Evolutionary conservation across 768 basidiomycete species (phyloP), one percentile per base, ranked within the genome.

Genomic region (Lactarius sanguifluus): DNA sequence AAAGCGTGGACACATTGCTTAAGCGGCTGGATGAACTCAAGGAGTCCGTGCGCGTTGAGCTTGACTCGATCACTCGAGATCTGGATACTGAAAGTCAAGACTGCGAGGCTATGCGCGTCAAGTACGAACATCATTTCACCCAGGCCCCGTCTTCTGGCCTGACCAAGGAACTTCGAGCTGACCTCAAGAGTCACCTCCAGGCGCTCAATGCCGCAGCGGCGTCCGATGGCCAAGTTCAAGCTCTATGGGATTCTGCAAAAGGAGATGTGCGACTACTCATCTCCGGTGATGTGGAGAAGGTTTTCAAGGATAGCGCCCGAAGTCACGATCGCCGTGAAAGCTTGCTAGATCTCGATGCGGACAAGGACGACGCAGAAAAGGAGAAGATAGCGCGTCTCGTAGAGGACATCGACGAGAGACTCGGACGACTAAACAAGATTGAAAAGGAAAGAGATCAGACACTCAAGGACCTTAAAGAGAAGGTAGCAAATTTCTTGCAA

Each of bases 391-490:
- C 80, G 8, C 81, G 81, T 54, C 82, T 84, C 63, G 89, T 95
- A 0, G 79, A 80, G 2, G 89, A 90, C 72, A 89, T 94, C 65
- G 91, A 92, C 69, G 90, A 96, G 65, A 79, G 87, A 58, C 75
- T 98, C 18, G 88, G 86, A 32, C 81, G 88, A 72, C 74, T 98
- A 58, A 88, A 85, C 76, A 91, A 94, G 79, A 89, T 99, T 67
- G 83, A 88, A 55, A 85, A 86, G 64, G 96, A 98, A 78, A 80
- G 96, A 58, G 85, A 84, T 13, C 91, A 96, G 71, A 88, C 94
- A 0, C 77, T 98, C 62, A 95, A 92, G 74, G 97, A 98, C 73
- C 80, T 99, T 58, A 99, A 98, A 75, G 96, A 98, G 54, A 97
- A 96, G 86, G 96, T 94, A 62, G 54, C 64, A 55, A 47, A 23